Evolutionary conservation across 2,329 filamentous ascomycete genomes (phyloP), one percentile per base, ranked within the genome.

Genomic region (Alternaria arborescens): DNA sequence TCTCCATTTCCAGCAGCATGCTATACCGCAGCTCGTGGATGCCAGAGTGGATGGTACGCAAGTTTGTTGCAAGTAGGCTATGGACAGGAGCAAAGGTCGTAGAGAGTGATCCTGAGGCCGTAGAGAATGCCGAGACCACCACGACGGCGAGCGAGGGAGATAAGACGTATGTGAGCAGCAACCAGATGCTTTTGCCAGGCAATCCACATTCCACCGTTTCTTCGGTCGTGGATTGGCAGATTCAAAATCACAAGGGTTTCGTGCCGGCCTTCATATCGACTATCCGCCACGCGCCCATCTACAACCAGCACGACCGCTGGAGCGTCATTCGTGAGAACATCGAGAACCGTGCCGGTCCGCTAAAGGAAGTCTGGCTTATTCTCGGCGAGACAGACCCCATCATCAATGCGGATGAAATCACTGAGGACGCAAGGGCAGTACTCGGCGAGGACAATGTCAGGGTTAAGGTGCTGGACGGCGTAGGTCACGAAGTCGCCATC

Each of bases 401-500:
- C 22, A 86, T 93, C 42, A 78, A 88, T n/a, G 83, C 83, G 56
- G 83, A 88, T 8, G 90, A 93, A 78, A 78, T 89, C 24, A 78
- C 86, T 1, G 83, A 86, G 44, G 91, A 93, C 76, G 87, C 86
- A 3, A 81, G 78, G 10, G 78, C 79, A 11, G 83, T 85, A 14
- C 75, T 93, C 22, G 88, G 88, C 3, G 77, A 81, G 24, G 73
- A 77, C n/a, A 87, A 89, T 57, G 83, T 89, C 4, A 82, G 86
- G 58, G 83, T 89, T 51, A 80, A 83, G 42, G 78, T 86, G 24
- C 70, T 92, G 16, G 43, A 68, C 18, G 82, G 86, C 24, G 89
- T 86, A 5, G 90, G 89, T 0, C 91, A 93, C 73, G 90, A 92
- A 70, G 80, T 93, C 61, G 88, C 88, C 1, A 87, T 92, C 64